Evolutionary conservation across 1,284 basidiomycete species (phyloP).

Genomic region (Apiotrichum sp.): DNA sequence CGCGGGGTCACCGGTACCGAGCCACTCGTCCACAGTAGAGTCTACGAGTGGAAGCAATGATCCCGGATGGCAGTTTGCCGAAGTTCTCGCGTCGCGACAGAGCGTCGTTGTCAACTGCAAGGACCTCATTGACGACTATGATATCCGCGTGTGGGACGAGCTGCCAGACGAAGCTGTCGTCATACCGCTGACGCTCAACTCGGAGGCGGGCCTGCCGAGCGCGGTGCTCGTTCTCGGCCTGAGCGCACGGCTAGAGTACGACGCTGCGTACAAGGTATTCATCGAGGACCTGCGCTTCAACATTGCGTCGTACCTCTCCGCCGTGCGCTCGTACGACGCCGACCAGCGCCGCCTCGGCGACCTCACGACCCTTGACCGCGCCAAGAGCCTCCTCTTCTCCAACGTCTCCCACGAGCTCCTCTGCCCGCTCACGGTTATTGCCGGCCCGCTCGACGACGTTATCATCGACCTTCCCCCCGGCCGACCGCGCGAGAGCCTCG

Average conservation of each 20-base stretch:
- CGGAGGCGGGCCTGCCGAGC: constrained; percentile 33
- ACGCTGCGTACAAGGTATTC: constrained; percentile 22
- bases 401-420: constrained; percentile 44
- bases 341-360: constrained; percentile 41
- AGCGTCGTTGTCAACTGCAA: constrained; percentile 39
- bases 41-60: background rate
- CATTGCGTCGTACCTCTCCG: constrained; percentile 14
- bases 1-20: background rate
- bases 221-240: constrained; percentile 45
- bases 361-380: constrained; percentile 45
- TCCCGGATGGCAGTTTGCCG: constrained; percentile 34
- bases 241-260: constrained; percentile 39
- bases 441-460: constrained; percentile 37
- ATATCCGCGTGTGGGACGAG: constrained; percentile 42
- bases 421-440: constrained; percentile 45
- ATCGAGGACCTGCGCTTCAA: constrained; percentile 10
- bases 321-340: constrained; percentile 23
- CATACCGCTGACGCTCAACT: constrained; percentile 43
- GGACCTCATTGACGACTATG: constrained; percentile 30
- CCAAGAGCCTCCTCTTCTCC: constrained; percentile 41
- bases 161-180: constrained; percentile 43
- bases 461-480: constrained; percentile 27
- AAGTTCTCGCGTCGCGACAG: constrained; percentile 29
- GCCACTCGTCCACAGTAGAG: background rate
- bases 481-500: constrained; percentile 30